Evolutionary conservation across 306 rosid genomes (phyloP), one percentile per base, ranked within the genome.

Genomic region (Dryas octopetala): DNA sequence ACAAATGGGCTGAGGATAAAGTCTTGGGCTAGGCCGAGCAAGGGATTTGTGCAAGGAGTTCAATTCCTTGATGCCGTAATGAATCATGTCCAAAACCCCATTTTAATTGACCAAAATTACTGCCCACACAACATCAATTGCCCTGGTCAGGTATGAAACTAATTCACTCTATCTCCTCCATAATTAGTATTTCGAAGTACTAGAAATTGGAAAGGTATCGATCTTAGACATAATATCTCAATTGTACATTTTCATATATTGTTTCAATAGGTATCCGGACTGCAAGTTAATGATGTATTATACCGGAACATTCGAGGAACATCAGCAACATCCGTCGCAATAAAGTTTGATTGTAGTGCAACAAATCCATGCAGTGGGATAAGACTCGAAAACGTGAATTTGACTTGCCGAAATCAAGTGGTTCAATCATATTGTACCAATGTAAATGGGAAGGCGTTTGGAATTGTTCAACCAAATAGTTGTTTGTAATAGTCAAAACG

Each of bases 91-190:
- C 64, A 80, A 62, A 67, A 68, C 50, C 82, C 82, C 52, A 73
- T 79, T 14, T 1, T 79, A 40, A 79, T 73, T 8, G 82, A 73
- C 54, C 82, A 79, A 50, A 70, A 78, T 47, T 78, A 71, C 62
- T 78, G 82, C 19, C 82, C 82, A 32, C 50, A 15, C 68, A 73
- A 66, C 45, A 49, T 66, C 53, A 57, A 79, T 45, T 66, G 78
- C 26, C 82, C 82, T 17, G 60, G 12, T 16, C 76, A 17, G 45
- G 76, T 80, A 32, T 13, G 10, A 10, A 74, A 15, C 7, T n/a
- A n/a, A n/a, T 9, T 4, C 4, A 14, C 19, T 19, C 19, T 19
- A 19, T 19, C 19, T 19, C 19, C 19, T 0, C 19, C 19, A 19
- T 19, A 19, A 0, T 19, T 19, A 19, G 19, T 19, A 19, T 19